Evolutionary conservation across 768 basidiomycete species (phyloP).

Genomic region (Omphalotus guepiniiformis): DNA sequence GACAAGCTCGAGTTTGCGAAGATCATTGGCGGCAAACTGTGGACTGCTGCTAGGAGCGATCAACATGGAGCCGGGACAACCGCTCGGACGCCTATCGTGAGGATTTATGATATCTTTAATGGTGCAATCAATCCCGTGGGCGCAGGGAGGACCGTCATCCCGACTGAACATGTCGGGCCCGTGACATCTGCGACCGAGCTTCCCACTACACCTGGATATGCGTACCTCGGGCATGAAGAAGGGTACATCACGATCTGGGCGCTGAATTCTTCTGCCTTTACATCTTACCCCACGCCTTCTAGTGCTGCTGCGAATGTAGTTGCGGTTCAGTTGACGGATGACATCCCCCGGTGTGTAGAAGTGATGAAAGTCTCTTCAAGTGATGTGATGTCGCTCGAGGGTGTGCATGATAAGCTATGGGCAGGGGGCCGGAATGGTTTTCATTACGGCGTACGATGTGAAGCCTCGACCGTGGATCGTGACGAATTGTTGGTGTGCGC

Average conservation of each 20-base stretch:
- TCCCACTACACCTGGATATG: slow-evolving; percentile 57
- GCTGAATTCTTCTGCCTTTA: slow-evolving; percentile 26
- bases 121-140: slow-evolving; percentile 29
- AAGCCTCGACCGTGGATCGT: slow-evolving; percentile 73
- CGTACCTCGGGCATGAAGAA: slow-evolving; percentile 90
- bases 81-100: slow-evolving; percentile 63
- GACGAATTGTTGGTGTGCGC: slow-evolving; percentile 86
- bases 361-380: slow-evolving; percentile 78
- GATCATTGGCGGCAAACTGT: slow-evolving; percentile 71
- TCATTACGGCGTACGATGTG: slow-evolving; percentile 79
- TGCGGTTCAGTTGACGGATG: background rate
- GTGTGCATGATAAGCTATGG: slow-evolving; percentile 84
- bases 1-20: slow-evolving; percentile 83
- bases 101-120: slow-evolving; percentile 71
- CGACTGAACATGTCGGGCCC: slow-evolving; percentile 71
- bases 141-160: slow-evolving; percentile 52
- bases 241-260: slow-evolving; percentile 87
- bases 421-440: slow-evolving; percentile 80
- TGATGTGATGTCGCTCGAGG: slow-evolving; percentile 80
- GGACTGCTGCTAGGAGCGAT: slow-evolving; percentile 69
- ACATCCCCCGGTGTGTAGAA: slow-evolving; percentile 51
- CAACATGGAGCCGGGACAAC: slow-evolving; percentile 33
- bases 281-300: too few species aligned
- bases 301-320: too few species aligned
- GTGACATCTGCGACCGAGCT: slow-evolving; percentile 80